phyloP scores from a whole-genome alignment of 1,284 basidiomycete species.

The Puccinia horiana region DNA sequence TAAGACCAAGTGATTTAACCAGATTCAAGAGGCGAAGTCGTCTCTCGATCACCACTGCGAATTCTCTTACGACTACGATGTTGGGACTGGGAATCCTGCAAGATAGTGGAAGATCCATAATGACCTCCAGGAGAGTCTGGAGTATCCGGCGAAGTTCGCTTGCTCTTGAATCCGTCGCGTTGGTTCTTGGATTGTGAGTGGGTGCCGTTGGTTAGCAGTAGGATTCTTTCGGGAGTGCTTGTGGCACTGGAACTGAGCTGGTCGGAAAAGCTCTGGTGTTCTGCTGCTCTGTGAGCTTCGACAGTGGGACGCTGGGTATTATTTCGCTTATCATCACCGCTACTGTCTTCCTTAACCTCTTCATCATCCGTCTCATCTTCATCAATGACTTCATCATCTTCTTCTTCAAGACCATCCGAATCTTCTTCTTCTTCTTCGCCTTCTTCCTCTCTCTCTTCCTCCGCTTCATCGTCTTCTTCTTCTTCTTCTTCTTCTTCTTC shows the following conservation, averaged over 20 bases:
- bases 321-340: neutral
- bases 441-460: neutral
- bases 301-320: neutral
- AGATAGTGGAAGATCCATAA: neutral
- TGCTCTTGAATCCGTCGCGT: neutral
- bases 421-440: neutral
- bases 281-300: neutral
- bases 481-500: neutral
- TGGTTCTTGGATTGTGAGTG: neutral
- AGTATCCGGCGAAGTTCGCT: neutral
- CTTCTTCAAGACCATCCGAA: neutral
- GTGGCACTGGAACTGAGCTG: neutral
- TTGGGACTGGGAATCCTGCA: neutral
- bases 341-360: neutral
- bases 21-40: neutral
- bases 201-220: neutral
- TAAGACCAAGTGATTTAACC: too few relatives aligned
- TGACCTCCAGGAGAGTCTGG: neutral
- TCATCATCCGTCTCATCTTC: neutral
- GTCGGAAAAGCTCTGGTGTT: neutral
- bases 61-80: neutral
- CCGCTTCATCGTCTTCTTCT: neutral
- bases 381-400: neutral
- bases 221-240: neutral
- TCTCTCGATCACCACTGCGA: neutral